Evolutionary conservation across 257 asterid species (phyloP).

Genomic region (Plantago major): DNA sequence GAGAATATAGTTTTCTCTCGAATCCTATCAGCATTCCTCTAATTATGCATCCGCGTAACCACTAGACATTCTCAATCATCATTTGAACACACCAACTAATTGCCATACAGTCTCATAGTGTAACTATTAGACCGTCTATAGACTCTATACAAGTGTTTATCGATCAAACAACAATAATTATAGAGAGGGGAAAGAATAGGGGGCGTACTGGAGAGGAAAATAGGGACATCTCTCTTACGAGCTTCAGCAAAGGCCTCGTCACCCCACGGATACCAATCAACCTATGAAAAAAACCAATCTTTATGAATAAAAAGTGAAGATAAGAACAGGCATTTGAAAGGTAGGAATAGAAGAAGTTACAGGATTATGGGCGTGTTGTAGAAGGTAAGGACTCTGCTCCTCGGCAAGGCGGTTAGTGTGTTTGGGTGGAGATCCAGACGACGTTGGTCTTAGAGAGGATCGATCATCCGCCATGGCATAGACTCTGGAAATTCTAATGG

Average conservation of each 20-base stretch:
- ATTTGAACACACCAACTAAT: too few relatives aligned
- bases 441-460: slow-evolving; percentile 38
- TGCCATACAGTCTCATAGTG: too few relatives aligned
- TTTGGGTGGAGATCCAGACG: slow-evolving; percentile 32
- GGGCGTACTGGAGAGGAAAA: slow-evolving; percentile 71
- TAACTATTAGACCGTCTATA: too few relatives aligned
- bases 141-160: too few relatives aligned
- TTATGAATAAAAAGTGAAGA: neutral
- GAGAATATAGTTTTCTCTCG: too few relatives aligned
- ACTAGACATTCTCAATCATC: too few relatives aligned
- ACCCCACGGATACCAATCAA: slow-evolving; percentile 98
- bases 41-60: too few relatives aligned
- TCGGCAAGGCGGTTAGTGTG: slow-evolving; percentile 74
- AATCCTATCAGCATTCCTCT: too few relatives aligned
- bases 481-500: slow-evolving; percentile 30
- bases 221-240: slow-evolving; percentile 77
- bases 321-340: neutral
- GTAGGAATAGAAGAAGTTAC: slow-evolving; percentile 23
- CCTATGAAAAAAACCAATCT: slow-evolving; percentile 31
- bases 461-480: slow-evolving; percentile 58
- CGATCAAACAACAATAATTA: neutral
- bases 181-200: neutral
- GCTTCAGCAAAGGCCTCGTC: slow-evolving; percentile 95
- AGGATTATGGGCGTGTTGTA: slow-evolving; percentile 95
- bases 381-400: slow-evolving; percentile 93